A percentile compares a stretch with the other conserved stretches of the same genome.
phyloP scores from a whole-genome alignment of 1,284 basidiomycete species.

The Termitomyces sp. region DNA sequence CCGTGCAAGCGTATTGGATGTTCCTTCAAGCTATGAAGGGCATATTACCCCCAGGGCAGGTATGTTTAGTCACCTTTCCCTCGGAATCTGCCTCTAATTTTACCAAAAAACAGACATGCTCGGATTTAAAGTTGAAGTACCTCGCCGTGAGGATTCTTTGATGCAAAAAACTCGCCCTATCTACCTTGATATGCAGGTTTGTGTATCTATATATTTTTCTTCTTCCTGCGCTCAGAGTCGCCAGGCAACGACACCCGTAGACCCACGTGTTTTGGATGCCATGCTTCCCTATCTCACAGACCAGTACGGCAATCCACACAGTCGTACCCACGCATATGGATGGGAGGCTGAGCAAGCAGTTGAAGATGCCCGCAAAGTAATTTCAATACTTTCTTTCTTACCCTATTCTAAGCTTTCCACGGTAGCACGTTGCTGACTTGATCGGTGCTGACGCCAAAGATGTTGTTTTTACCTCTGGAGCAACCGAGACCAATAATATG shows the following conservation, averaged over 20 bases:
- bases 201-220: slow-evolving; percentile 16
- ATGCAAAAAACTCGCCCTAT: slow-evolving; percentile 77
- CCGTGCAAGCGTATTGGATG: slow-evolving; percentile 73
- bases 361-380: slow-evolving; percentile 83
- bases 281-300: slow-evolving; percentile 97
- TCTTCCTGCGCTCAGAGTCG: slow-evolving; percentile 11
- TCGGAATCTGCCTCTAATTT: background rate
- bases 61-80: slow-evolving; percentile 23
- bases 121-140: slow-evolving; percentile 80
- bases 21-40: slow-evolving; percentile 66
- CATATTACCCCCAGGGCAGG: slow-evolving; percentile 72
- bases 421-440: slow-evolving; percentile 81
- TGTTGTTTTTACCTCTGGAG: slow-evolving; percentile 96
- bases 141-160: slow-evolving; percentile 57
- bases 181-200: slow-evolving; percentile 92
- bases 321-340: slow-evolving; percentile 96
- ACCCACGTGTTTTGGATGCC: slow-evolving; percentile 94
- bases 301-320: slow-evolving; percentile 98
- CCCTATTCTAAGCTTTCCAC: slow-evolving; percentile 12
- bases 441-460: slow-evolving; percentile 96
- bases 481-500: slow-evolving; percentile 99
- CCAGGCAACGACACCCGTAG: slow-evolving; percentile 95
- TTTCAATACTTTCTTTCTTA: slow-evolving; percentile 13
- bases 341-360: slow-evolving; percentile 98
- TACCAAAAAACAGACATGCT: slow-evolving; percentile 65